Percentiles rank a stretch among this genome's conserved stretches.
Conservation (phyloP, 208 protist genomes). For the Vickermania ingenoplastis region DNA sequence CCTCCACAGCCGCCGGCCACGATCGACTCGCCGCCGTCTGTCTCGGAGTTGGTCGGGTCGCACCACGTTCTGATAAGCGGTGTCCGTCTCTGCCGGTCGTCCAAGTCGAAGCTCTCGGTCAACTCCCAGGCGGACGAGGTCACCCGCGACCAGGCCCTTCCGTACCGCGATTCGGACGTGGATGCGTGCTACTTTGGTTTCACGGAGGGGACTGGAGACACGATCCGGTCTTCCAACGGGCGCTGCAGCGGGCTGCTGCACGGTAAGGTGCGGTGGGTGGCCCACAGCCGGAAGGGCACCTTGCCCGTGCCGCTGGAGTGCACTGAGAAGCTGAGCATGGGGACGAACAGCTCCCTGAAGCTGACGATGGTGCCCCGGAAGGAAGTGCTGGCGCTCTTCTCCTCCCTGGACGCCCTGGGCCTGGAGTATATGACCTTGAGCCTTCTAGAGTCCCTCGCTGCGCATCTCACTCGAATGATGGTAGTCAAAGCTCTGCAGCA, state of each 20-base stretch:
- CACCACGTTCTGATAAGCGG: conserved; percentile 25
- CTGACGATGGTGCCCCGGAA: conserved; percentile 18
- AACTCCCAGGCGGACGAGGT: conserved; percentile 29
- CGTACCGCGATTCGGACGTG: conserved; percentile 10
- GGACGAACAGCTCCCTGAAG: conserved; percentile 9
- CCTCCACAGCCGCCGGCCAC: neutral
- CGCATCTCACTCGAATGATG: conserved; percentile 9
- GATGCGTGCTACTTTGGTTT: conserved; percentile 27
- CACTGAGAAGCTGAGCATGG: conserved; percentile 13
- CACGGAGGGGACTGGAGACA: conserved; percentile 19
- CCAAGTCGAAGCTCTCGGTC: conserved; percentile 15
- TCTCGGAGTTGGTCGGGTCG: conserved; percentile 1
- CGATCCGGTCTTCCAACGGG: conserved; percentile 17
- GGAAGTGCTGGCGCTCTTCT: conserved; percentile 20
- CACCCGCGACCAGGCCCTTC: conserved; percentile 24
- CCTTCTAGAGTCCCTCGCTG: conserved; percentile 9
- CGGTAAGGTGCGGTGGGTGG: conserved; percentile 27
- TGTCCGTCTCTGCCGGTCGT: conserved; percentile 29
- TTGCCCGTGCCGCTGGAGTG: conserved; percentile 2
- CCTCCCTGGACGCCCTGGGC: conserved; percentile 4
- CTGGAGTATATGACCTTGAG: conserved; percentile 2
- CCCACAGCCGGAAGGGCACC: conserved; percentile 16
- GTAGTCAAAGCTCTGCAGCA: conserved; percentile 5
- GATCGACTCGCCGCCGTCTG: neutral
- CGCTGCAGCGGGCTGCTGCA: conserved; percentile 17